Conservation (phyloP, 2,329 filamentous ascomycete species). For the Trichoderma koningiopsis region DNA sequence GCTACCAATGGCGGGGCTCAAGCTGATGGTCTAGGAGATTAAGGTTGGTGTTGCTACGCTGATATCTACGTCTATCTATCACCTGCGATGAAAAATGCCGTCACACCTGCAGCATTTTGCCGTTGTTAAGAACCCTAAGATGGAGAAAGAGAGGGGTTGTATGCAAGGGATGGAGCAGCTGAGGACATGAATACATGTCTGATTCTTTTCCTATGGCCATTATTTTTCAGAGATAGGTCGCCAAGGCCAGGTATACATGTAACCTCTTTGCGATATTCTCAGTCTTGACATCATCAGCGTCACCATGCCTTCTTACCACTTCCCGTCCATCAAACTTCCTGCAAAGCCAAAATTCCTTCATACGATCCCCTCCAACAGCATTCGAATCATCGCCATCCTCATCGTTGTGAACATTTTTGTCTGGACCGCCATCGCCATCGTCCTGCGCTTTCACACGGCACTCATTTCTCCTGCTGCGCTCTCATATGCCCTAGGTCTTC, state of each 20-base stretch:
- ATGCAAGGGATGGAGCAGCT: neutral
- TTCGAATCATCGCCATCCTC: slow-evolving; percentile 56
- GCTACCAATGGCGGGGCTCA: slow-evolving; percentile 2
- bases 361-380: slow-evolving; percentile 39
- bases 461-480: slow-evolving; percentile 81
- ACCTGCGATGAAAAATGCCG: neutral
- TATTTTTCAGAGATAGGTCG: neutral
- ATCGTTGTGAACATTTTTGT: slow-evolving; percentile 54
- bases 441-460: slow-evolving; percentile 56
- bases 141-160: neutral
- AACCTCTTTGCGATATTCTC: neutral
- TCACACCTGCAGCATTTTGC: neutral
- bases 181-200: neutral
- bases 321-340: slow-evolving; percentile 16
- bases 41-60: slow-evolving; percentile 4
- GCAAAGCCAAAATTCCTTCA: slow-evolving; percentile 38
- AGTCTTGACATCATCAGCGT: neutral
- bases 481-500: slow-evolving; percentile 83
- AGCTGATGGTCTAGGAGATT: neutral
- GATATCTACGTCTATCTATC: neutral
- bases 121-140: slow-evolving; percentile 1
- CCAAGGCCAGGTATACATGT: neutral
- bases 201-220: neutral
- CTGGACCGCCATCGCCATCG: slow-evolving; percentile 57
- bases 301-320: neutral